Evolutionary conservation across 2,329 filamentous ascomycete genomes (phyloP).

Genomic region (Rasamsonia emersonii): DNA sequence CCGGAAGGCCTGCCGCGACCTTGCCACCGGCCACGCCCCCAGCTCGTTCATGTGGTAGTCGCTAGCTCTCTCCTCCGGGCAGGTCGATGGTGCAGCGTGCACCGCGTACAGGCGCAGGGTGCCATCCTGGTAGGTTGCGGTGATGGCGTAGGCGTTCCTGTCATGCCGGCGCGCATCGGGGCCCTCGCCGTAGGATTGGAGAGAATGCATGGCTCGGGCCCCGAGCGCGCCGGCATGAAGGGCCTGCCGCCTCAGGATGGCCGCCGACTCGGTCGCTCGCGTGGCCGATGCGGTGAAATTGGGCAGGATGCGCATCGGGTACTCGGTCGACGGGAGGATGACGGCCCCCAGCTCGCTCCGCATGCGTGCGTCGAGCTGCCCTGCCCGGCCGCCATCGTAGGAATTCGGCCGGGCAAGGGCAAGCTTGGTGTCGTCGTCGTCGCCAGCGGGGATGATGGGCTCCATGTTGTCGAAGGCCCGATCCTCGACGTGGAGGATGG

Average conservation of each 20-base stretch:
- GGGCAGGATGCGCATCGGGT: background rate
- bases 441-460: no score
- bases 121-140: background rate
- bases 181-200: constrained; percentile 10
- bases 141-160: background rate
- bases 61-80: background rate
- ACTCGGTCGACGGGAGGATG: background rate
- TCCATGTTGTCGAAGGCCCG: background rate
- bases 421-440: no score
- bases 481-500: no score
- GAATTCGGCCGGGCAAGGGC: background rate
- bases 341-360: background rate
- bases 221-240: constrained; percentile 10
- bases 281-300: background rate
- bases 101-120: background rate
- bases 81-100: background rate
- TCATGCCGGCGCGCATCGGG: no score
- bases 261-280: background rate
- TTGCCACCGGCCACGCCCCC: background rate
- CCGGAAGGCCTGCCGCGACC: background rate
- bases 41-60: background rate
- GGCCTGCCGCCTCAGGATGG: constrained; percentile 6
- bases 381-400: background rate
- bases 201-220: constrained; percentile 12
- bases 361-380: background rate